Conservation (phyloP, 1,284 basidiomycete species). For the Pisolithus thermaeus region DNA sequence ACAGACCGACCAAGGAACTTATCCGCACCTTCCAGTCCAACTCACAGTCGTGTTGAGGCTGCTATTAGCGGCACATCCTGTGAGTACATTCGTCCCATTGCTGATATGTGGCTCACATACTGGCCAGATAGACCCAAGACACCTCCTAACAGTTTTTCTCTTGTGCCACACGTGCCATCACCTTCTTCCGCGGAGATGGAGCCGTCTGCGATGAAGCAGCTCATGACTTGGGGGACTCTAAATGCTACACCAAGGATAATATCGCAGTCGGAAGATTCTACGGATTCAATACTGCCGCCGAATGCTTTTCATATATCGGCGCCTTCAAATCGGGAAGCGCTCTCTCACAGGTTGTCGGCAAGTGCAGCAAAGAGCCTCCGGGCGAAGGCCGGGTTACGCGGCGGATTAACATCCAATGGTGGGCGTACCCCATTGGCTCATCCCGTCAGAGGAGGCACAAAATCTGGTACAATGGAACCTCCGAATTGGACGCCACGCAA, state of each 20-base stretch:
- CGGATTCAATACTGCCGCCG: slow-evolving; percentile 39
- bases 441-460: slow-evolving; percentile 26
- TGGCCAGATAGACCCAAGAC: slow-evolving; percentile 52
- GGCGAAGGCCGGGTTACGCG: slow-evolving; percentile 59
- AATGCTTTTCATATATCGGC: slow-evolving; percentile 70
- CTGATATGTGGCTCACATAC: slow-evolving; percentile 6
- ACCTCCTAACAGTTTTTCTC: slow-evolving; percentile 56
- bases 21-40: slow-evolving; percentile 77
- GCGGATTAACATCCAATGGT: slow-evolving; percentile 35
- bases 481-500: slow-evolving; percentile 64
- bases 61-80: slow-evolving; percentile 82
- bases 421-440: slow-evolving; percentile 25
- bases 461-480: slow-evolving; percentile 58
- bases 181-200: slow-evolving; percentile 79
- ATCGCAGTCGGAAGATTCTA: slow-evolving; percentile 55
- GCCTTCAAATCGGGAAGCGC: slow-evolving; percentile 65
- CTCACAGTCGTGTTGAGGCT: slow-evolving; percentile 80
- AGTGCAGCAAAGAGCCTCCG: slow-evolving; percentile 65
- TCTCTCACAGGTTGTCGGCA: slow-evolving; percentile 74
- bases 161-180: slow-evolving; percentile 82
- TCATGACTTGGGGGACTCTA: slow-evolving; percentile 92
- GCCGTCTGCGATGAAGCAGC: slow-evolving; percentile 69
- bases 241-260: slow-evolving; percentile 82
- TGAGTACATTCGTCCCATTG: slow-evolving; percentile 29
- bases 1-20: slow-evolving; percentile 35